A percentile compares a stretch with the other conserved stretches of the same genome.
Conservation (phyloP, 2,329 filamentous ascomycete species). For the Cytospora chrysosperma region DNA sequence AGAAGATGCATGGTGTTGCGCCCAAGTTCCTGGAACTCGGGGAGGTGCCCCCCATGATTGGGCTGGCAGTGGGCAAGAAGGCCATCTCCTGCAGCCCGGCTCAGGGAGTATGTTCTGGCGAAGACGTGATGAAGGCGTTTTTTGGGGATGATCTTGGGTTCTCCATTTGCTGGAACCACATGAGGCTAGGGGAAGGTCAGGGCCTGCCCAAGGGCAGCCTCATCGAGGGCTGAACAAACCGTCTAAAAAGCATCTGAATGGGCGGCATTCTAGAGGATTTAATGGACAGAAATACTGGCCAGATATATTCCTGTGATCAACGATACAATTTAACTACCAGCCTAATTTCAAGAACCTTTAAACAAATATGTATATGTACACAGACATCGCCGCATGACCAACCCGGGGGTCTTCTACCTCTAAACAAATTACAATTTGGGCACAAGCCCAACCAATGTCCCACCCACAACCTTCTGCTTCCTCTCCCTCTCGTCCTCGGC, state of each 20-base stretch:
- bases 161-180: conserved; percentile 56
- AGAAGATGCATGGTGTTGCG: conserved; percentile 37
- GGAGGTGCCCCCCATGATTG: conserved; percentile 65
- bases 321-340: not conserved
- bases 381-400: not conserved
- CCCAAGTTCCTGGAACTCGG: conserved; percentile 50
- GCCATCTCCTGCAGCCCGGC: conserved; percentile 62
- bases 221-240: not conserved
- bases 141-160: conserved; percentile 70
- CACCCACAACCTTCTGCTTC: conserved; percentile 55
- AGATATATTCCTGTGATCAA: too few relatives aligned
- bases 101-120: conserved; percentile 57
- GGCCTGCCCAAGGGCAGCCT: conserved; percentile 8
- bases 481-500: conserved; percentile 36
- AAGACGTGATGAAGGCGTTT: conserved; percentile 61
- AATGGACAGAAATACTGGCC: not conserved
- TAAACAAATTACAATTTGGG: conserved; percentile 47
- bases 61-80: conserved; percentile 68
- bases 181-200: conserved; percentile 42
- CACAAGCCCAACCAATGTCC: conserved; percentile 52
- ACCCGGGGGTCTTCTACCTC: not conserved
- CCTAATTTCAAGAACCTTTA: not conserved
- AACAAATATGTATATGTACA: not conserved
- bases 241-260: not conserved
- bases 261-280: not conserved